phyloP scores from a whole-genome alignment of 441 rosid species.

The Populus trichocarpa region DNA sequence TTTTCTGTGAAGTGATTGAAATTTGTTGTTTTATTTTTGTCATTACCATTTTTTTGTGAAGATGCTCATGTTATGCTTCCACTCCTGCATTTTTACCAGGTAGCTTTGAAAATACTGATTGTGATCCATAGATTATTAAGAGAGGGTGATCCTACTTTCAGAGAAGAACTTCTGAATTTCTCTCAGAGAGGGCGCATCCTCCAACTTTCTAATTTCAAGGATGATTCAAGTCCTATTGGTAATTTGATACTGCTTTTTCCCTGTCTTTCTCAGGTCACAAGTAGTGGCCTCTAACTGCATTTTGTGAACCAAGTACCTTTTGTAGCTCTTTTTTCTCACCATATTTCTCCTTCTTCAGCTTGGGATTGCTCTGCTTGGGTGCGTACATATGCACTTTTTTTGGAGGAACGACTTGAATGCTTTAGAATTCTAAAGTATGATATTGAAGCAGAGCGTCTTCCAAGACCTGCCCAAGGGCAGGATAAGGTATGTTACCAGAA shows the following conservation, averaged over 20 bases:
- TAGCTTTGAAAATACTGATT: slow-evolving; percentile 85
- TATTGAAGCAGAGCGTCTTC: slow-evolving; percentile 85
- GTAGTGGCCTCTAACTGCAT: background rate
- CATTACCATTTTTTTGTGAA: background rate
- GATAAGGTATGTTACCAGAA: slow-evolving; percentile 59
- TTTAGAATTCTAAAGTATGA: slow-evolving; percentile 87
- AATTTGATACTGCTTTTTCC: background rate
- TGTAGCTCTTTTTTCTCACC: background rate
- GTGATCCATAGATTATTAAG: slow-evolving; percentile 86
- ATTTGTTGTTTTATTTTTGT: background rate
- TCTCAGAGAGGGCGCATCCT: slow-evolving; percentile 82
- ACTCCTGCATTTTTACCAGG: slow-evolving; percentile 39
- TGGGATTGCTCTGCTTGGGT: slow-evolving; percentile 72
- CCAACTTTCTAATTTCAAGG: slow-evolving; percentile 92
- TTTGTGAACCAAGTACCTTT: background rate
- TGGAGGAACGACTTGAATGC: slow-evolving; percentile 97
- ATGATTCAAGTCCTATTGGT: slow-evolving; percentile 99
- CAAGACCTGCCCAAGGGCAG: slow-evolving; percentile 70
- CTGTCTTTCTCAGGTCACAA: background rate
- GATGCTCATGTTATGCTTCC: background rate
- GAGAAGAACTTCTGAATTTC: slow-evolving; percentile 74
- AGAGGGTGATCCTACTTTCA: slow-evolving; percentile 92
- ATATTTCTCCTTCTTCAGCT: background rate
- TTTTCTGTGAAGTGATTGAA: background rate
- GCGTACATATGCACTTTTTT: slow-evolving; percentile 89